phyloP scores from a whole-genome alignment of 805 yeast species.

The Suhomyces xylopsoci region DNA sequence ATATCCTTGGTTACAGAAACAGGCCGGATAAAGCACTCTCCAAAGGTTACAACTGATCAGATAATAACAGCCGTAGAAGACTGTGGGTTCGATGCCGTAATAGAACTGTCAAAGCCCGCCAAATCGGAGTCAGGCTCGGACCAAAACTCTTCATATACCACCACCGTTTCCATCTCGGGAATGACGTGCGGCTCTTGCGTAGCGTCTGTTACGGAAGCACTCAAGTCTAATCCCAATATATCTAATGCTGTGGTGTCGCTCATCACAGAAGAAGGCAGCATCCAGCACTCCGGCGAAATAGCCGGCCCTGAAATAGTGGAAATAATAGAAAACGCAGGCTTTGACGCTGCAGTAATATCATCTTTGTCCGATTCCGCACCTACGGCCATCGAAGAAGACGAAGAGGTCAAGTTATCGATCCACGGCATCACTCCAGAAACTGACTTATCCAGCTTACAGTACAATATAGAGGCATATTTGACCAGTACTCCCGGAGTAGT shows the following conservation, averaged over 20 bases:
- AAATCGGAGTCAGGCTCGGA: background rate
- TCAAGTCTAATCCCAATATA: conserved; percentile 24
- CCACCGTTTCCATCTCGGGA: conserved; percentile 15
- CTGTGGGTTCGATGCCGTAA: conserved; percentile 35
- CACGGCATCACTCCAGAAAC: conserved; percentile 27
- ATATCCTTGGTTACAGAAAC: conserved; percentile 78
- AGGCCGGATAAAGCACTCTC: conserved; percentile 55
- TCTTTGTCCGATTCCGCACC: background rate
- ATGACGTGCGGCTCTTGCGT: conserved; percentile 45
- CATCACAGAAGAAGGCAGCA: conserved; percentile 35
- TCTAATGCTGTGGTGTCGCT: conserved; percentile 28
- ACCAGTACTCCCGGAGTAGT: conserved; percentile 30
- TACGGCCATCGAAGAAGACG: conserved; percentile 18
- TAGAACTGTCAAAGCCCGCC: conserved; percentile 1
- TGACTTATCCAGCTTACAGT: conserved; percentile 30
- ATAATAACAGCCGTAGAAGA: conserved; percentile 63
- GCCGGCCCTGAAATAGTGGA: conserved; percentile 15
- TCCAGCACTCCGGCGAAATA: conserved; percentile 16
- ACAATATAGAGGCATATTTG: conserved; percentile 40
- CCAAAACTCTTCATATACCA: background rate
- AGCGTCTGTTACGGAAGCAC: conserved; percentile 35
- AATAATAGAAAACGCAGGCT: conserved; percentile 32
- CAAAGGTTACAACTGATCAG: conserved; percentile 26
- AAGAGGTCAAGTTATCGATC: conserved; percentile 29
- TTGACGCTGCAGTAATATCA: conserved; percentile 16